Conservation (phyloP, 208 protist genomes). For the Naegleria gruberi region DNA sequence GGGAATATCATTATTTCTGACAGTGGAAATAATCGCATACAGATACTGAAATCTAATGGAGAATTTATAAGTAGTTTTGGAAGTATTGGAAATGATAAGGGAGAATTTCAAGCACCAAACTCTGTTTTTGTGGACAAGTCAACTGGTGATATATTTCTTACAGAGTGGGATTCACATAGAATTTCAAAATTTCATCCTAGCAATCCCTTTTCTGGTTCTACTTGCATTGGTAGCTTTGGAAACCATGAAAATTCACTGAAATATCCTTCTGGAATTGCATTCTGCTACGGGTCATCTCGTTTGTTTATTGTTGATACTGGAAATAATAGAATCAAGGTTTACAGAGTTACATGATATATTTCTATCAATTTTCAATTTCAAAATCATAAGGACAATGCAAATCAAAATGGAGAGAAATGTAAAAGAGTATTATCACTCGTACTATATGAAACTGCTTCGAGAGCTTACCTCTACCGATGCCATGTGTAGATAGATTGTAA, state of each 20-base stretch:
- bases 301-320: not conserved
- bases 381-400: no score
- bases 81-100: not conserved
- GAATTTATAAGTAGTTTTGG: not conserved
- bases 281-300: not conserved
- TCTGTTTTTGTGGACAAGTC: not conserved
- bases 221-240: not conserved
- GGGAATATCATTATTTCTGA: not conserved
- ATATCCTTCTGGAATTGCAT: not conserved
- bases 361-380: no score
- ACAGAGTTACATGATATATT: no score
- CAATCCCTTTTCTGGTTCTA: not conserved
- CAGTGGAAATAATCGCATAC: not conserved
- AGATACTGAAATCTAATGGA: not conserved
- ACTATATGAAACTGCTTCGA: no score
- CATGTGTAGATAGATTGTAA: no score
- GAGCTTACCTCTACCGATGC: no score
- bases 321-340: not conserved
- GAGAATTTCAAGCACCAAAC: not conserved
- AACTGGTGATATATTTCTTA: not conserved
- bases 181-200: not conserved
- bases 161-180: not conserved
- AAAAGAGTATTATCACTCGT: no score
- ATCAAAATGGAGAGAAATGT: no score
- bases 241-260: not conserved